Base-by-base conservation (phyloP, 2,329 filamentous ascomycete genomes). In the Pseudopyricularia cyperi region DNA sequence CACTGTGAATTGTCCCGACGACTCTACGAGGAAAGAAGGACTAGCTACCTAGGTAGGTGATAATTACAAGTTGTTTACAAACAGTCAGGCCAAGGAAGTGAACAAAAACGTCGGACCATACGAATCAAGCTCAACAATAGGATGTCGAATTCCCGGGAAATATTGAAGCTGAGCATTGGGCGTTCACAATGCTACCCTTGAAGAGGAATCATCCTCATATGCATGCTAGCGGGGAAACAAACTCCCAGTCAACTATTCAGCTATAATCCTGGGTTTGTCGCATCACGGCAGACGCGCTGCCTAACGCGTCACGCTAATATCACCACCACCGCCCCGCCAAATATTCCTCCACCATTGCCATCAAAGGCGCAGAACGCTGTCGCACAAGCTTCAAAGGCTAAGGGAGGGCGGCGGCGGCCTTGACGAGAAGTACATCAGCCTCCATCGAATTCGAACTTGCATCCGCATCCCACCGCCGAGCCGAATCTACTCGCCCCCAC, bases 281-380 rank as follows among this genome's bases (percentile, higher is more conserved):
- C 50, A 7, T 9, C 19, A 42, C 52, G 39, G 14, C 53, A 52
- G 39, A 57, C 63, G 54, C 64, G 63, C 52, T 62, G 65, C 56
- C 60, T 60, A 50, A 68, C 65, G 58, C 65, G 65, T 52, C 63
- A 63, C 49, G 58, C 63, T 19, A 22, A 44, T 44, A 9, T 65
- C 66, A 24, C 22, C 26, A 28, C 26, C 50, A 62, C 62, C 46
- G 57, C 65, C 54, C 65, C 66, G 50, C 65, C 62, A 44, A 58
- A 63, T 33, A 60, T 64, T 48, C 62, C 59, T 57, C 57, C 61
- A 52, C 32, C 47, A 24, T 11, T 30, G 19, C 30, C 32, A n/a
- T 5, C 33, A 3, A 7, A 8, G 15, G 11, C 46, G 3, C 26
- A 19, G 17, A 24, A 48, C 4, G 22, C 35, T 7, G 26, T 19